These are phyloP conservation scores for Cadophora sp. DNA, from an alignment of 2,329 filamentous ascomycete species.

Conservation along the genomic window DNA sequence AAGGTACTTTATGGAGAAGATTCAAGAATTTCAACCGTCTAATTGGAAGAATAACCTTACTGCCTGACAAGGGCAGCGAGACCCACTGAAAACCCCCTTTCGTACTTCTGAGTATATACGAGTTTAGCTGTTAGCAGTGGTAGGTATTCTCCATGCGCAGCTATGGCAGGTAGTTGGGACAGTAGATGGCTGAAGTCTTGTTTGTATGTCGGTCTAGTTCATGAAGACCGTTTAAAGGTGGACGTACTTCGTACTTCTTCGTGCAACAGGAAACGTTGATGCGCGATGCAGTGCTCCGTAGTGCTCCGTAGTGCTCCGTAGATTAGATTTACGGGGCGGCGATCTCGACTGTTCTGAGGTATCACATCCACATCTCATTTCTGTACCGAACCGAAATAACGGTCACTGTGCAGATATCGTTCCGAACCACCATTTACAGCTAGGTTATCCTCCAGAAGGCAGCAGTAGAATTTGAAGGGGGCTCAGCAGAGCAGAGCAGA, in stretches of 20 bases:
- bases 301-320: neutral
- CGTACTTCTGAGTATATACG: neutral
- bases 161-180: neutral
- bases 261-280: neutral
- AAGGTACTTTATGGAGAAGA: too few relatives aligned
- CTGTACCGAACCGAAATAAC: neutral
- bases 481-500: neutral
- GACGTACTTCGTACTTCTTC: neutral
- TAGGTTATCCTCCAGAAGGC: neutral
- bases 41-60: too few relatives aligned
- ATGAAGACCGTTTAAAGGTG: neutral
- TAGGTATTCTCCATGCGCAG: neutral
- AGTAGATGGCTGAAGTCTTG: too few relatives aligned
- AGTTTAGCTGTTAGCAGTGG: neutral
- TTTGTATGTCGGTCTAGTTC: neutral
- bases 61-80: too few relatives aligned
- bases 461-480: neutral
- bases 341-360: neutral
- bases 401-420: neutral
- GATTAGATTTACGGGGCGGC: neutral
- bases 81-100: too few relatives aligned
- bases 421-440: neutral
- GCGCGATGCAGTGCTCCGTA: neutral
- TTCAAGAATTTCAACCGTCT: too few relatives aligned
- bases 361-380: neutral